A percentile compares a stretch with the other conserved stretches of the same genome.
Conservation (phyloP, 768 basidiomycete species). For the Holtermanniella nyarrowii region DNA sequence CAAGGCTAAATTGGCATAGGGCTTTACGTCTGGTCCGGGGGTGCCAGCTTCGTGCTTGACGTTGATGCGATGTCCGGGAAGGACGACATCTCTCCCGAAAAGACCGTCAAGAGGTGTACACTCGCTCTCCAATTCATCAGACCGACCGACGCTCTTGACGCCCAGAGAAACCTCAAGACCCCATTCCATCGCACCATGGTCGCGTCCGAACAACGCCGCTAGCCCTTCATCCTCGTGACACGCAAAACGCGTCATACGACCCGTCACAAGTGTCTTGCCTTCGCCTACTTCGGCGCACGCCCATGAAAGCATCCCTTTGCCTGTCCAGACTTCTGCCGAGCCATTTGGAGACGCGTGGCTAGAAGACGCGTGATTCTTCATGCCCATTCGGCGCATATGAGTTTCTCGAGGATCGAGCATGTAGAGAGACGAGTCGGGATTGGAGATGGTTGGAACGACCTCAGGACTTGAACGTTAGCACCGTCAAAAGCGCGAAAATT, state of each 20-base stretch:
- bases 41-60: slow-evolving; percentile 3
- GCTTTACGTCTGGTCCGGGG: slow-evolving; percentile 20
- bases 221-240: slow-evolving; percentile 12
- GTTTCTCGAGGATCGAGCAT: slow-evolving; percentile 35
- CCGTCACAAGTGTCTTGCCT: slow-evolving; percentile 34
- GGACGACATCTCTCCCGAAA: neutral
- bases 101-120: neutral
- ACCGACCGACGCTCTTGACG: slow-evolving; percentile 6
- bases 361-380: too few relatives aligned
- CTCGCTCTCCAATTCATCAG: neutral
- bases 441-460: slow-evolving; percentile 13
- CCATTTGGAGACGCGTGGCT: too few relatives aligned
- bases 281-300: slow-evolving; percentile 27
- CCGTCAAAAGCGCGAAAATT: neutral
- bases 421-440: slow-evolving; percentile 29
- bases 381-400: slow-evolving; percentile 18
- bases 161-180: slow-evolving; percentile 28
- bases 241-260: slow-evolving; percentile 16
- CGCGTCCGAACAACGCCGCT: slow-evolving; percentile 18
- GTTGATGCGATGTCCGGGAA: neutral
- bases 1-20: slow-evolving; percentile 20
- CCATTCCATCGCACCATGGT: slow-evolving; percentile 17
- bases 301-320: slow-evolving; percentile 30
- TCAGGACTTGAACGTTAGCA: slow-evolving; percentile 19
- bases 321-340: slow-evolving; percentile 28